Evolutionary conservation across 257 asterid genomes (phyloP).

Genomic region (Striga asiatica): DNA sequence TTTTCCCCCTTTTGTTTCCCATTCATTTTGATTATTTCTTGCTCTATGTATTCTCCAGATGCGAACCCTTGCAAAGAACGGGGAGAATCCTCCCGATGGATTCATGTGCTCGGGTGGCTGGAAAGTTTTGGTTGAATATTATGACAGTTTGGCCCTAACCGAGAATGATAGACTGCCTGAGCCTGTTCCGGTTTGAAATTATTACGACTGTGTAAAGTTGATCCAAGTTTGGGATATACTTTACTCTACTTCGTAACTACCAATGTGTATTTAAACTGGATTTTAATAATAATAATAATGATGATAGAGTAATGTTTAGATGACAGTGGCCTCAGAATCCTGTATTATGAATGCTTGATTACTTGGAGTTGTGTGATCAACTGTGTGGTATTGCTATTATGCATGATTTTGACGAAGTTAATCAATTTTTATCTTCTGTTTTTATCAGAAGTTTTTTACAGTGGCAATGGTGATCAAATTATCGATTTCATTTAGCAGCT

Average conservation of each 20-base stretch:
- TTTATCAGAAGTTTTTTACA: too few relatives aligned
- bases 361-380: too few relatives aligned
- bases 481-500: too few relatives aligned
- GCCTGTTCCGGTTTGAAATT: constrained; percentile 42
- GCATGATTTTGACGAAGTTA: too few relatives aligned
- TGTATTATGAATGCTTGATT: too few relatives aligned
- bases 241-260: not conserved
- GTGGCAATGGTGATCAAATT: too few relatives aligned
- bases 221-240: not conserved
- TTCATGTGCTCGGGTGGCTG: constrained; percentile 98
- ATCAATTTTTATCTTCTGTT: too few relatives aligned
- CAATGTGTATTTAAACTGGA: not conserved
- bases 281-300: too few relatives aligned
- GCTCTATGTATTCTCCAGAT: constrained; percentile 31
- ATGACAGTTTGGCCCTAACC: constrained; percentile 47
- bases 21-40: not conserved
- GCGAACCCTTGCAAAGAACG: constrained; percentile 82
- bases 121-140: constrained; percentile 88
- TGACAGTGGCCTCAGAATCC: too few relatives aligned
- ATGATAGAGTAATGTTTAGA: too few relatives aligned
- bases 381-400: too few relatives aligned
- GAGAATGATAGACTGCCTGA: constrained; percentile 49
- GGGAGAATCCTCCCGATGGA: constrained; percentile 85
- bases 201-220: not conserved
- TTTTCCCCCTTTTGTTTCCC: not conserved